Evolutionary conservation across 2,329 filamentous ascomycete genomes (phyloP).

Genomic region (Aspergillus nomiae): DNA sequence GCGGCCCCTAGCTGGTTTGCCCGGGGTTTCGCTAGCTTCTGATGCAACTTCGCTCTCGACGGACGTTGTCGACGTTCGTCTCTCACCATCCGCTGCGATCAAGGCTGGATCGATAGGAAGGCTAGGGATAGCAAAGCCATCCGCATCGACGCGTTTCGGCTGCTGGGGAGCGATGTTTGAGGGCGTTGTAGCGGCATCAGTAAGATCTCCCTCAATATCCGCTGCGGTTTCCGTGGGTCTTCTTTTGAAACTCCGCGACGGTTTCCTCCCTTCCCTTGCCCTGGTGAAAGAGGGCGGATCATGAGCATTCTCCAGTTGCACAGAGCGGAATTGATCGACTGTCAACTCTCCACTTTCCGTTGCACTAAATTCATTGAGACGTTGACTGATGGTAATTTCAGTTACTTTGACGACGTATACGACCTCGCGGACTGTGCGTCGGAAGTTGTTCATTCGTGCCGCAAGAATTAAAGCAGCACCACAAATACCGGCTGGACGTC

Average conservation of each 20-base stretch:
- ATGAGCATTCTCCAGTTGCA: conserved; percentile 64
- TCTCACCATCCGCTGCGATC: conserved; percentile 23
- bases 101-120: conserved; percentile 49
- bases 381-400: conserved; percentile 87
- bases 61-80: conserved; percentile 23
- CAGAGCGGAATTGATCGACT: conserved; percentile 74
- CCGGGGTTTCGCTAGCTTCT: conserved; percentile 22
- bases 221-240: conserved; percentile 39
- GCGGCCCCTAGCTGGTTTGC: conserved; percentile 27
- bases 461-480: conserved; percentile 93
- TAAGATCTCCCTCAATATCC: conserved; percentile 50
- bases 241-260: conserved; percentile 41
- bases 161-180: conserved; percentile 18
- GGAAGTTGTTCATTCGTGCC: conserved; percentile 97
- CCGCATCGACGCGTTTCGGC: conserved; percentile 58
- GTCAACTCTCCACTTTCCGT: conserved; percentile 84
- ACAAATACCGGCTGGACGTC: conserved; percentile 89
- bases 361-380: conserved; percentile 85
- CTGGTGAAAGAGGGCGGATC: conserved; percentile 79
- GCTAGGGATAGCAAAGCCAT: conserved; percentile 68
- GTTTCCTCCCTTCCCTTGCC: conserved; percentile 61
- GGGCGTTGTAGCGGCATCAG: conserved; percentile 23
- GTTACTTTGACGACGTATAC: conserved; percentile 99
- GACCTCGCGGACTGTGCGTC: conserved; percentile 86
- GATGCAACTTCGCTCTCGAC: conserved; percentile 25